These are phyloP conservation scores for Aspergillus sp. DNA, from an alignment of 2,329 filamentous ascomycete genomes.

Conservation along the genomic window DNA sequence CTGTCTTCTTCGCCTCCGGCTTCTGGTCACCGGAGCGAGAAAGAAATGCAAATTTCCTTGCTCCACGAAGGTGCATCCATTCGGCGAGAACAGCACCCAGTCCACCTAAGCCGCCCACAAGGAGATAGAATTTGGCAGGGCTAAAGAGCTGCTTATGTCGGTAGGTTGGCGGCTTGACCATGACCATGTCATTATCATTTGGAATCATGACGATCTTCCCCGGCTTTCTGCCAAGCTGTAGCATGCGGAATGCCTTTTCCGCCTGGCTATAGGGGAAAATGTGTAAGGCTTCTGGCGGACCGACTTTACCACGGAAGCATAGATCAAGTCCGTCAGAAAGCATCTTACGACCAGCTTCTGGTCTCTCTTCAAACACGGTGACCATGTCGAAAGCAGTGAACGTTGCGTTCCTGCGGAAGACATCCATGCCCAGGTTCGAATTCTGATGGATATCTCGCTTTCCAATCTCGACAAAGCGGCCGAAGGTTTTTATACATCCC, in stretches of 20 bases:
- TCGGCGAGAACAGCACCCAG: neutral
- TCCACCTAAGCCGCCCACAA: neutral
- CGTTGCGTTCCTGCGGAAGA: neutral
- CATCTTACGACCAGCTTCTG: neutral
- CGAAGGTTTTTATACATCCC: slow-evolving; percentile 4
- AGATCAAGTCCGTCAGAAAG: neutral
- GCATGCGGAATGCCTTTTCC: neutral
- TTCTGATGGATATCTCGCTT: slow-evolving; percentile 7
- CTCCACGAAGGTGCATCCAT: neutral
- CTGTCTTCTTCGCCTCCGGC: neutral
- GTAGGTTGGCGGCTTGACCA: neutral
- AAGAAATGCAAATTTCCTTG: neutral
- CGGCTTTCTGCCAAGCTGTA: neutral
- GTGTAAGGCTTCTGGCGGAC: neutral
- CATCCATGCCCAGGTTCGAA: neutral
- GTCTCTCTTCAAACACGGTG: neutral
- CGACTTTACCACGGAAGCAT: neutral
- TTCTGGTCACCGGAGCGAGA: neutral
- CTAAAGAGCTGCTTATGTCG: neutral
- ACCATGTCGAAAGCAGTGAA: slow-evolving; percentile 9
- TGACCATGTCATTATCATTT: neutral
- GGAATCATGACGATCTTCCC: neutral
- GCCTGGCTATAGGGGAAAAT: neutral
- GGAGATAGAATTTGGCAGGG: neutral
- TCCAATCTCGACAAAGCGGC: slow-evolving; percentile 15